A percentile compares a stretch with the other conserved stretches of the same genome.
Conservation (phyloP, 1,284 basidiomycete genomes). For the Neotropicomus parvogracilis region DNA sequence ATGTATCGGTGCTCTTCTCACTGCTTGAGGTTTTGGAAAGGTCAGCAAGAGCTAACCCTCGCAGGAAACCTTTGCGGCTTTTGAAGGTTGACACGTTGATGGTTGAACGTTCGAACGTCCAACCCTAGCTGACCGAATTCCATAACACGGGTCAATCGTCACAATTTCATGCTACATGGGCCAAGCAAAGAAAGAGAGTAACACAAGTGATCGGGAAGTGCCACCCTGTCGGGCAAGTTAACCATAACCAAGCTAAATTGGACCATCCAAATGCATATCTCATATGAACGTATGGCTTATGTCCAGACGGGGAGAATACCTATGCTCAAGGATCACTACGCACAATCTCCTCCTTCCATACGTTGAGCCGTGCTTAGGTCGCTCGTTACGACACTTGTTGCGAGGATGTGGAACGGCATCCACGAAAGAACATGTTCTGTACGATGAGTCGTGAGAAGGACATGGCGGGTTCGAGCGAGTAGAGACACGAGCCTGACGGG, state of each 20-base stretch:
- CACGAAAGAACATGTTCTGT: slow-evolving; percentile 38
- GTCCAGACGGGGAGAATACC: slow-evolving; percentile 15
- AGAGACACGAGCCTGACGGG: slow-evolving; percentile 42
- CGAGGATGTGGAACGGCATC: slow-evolving; percentile 57
- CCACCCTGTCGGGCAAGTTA: neutral
- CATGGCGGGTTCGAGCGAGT: neutral
- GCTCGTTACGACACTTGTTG: slow-evolving; percentile 70
- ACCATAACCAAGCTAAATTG: slow-evolving; percentile 3
- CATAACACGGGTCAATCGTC: no score
- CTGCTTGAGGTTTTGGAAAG: no score
- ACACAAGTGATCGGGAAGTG: neutral
- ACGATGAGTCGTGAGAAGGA: slow-evolving; percentile 12
- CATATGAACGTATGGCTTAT: slow-evolving; percentile 15
- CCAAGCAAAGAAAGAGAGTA: neutral
- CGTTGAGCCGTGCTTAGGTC: slow-evolving; percentile 63
- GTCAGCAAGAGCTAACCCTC: no score
- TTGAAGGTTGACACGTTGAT: no score
- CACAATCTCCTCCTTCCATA: slow-evolving; percentile 48
- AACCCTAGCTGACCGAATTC: no score
- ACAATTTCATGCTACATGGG: no score
- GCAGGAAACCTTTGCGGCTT: no score
- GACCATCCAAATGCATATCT: slow-evolving; percentile 14
- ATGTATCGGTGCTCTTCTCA: no score
- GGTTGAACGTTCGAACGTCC: no score
- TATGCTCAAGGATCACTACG: slow-evolving; percentile 18